Base-by-base conservation (phyloP, 495 filamentous ascomycete species). In the Penicillium salamii region DNA sequence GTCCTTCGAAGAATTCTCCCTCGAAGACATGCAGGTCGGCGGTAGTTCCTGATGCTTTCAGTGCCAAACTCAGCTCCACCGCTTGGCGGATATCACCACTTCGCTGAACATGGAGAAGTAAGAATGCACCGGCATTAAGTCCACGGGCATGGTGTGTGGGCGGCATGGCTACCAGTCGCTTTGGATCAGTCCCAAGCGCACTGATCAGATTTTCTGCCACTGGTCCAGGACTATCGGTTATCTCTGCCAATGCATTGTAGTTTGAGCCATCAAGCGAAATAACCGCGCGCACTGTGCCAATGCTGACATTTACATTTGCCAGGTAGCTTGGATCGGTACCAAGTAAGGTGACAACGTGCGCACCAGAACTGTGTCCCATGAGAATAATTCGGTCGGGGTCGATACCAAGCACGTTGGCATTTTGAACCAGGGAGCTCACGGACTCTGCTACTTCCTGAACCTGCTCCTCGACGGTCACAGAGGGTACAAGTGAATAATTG, bases 171-270 rank as follows among this genome's bases (percentile, higher is more conserved):
- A n/a, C 5, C 11, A 39, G 37, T 11, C 13, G 21, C 20, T 19
- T n/a, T 8, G 23, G 6, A n/a, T 31, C 40, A 17, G 24, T 42
- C 8, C 40, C 24, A 9, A 31, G 21, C 3, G 2, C 40, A 17
- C 3, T 19, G 24, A 19, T 2, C 12, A 17, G 4, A 2, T 9
- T 42, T 1, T 36, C 43, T 19, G 19, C 31, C 14, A 46, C 14
- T 3, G 15, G n/a, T 1, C 19, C 18, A 15, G n/a, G 43, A 21
- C 20, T 46, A 23, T 46, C 31, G 42, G 32, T n/a, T 18, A 46
- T 35, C 29, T 46, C 43, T 18, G 43, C 29, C 31, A 35, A 5
- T n/a, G 43, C 43, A 3, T 44, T 44, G 26, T 44, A 44, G 24
- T 33, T 44, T 15, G 43, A 35, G 19, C 43, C 43, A 7, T 35